A percentile compares a stretch with the other conserved stretches of the same genome.
Evolutionary conservation across 2,329 filamentous ascomycete species (phyloP).

Genomic region (Simplicillium aogashimaense): DNA sequence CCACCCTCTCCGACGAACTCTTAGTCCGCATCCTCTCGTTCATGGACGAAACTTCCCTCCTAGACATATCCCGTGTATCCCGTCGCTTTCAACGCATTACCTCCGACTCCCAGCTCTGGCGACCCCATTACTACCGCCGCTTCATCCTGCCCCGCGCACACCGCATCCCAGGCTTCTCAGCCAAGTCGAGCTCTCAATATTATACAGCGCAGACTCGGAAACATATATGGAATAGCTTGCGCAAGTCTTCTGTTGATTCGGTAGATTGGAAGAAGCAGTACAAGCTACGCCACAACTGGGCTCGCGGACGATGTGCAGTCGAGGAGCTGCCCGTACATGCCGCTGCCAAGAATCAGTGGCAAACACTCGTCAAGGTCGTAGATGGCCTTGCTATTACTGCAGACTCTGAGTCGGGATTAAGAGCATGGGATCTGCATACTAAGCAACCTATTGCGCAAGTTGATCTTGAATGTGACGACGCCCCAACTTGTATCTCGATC

Average conservation of each 20-base stretch:
- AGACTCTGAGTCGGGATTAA: constrained; percentile 57
- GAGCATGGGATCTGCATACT: constrained; percentile 67
- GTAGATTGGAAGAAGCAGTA: constrained; percentile 86
- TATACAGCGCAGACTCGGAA: constrained; percentile 26
- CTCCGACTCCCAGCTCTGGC: constrained; percentile 84
- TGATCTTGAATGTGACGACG: constrained; percentile 18
- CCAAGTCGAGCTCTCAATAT: constrained; percentile 23
- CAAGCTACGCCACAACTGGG: constrained; percentile 85
- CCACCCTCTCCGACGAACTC: constrained; percentile 75
- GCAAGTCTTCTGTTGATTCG: constrained; percentile 23
- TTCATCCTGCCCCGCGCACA: constrained; percentile 77
- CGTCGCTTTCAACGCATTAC: constrained; percentile 63
- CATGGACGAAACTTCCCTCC: constrained; percentile 59
- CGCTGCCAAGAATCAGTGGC: constrained; percentile 25
- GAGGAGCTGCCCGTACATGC: constrained; percentile 58
- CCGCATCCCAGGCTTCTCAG: constrained; percentile 56
- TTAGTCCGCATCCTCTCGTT: constrained; percentile 74
- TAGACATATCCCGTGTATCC: constrained; percentile 57
- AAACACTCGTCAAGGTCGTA: constrained; percentile 67
- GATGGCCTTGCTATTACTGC: constrained; percentile 71
- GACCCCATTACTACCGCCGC: constrained; percentile 73
- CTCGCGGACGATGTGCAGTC: constrained; percentile 68
- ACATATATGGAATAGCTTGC: too few relatives aligned
- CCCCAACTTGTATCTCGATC: constrained; percentile 56
- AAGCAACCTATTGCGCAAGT: constrained; percentile 47